Evolutionary conservation across 2,329 filamentous ascomycete genomes (phyloP).

Genomic region (Xylaria sp.): DNA sequence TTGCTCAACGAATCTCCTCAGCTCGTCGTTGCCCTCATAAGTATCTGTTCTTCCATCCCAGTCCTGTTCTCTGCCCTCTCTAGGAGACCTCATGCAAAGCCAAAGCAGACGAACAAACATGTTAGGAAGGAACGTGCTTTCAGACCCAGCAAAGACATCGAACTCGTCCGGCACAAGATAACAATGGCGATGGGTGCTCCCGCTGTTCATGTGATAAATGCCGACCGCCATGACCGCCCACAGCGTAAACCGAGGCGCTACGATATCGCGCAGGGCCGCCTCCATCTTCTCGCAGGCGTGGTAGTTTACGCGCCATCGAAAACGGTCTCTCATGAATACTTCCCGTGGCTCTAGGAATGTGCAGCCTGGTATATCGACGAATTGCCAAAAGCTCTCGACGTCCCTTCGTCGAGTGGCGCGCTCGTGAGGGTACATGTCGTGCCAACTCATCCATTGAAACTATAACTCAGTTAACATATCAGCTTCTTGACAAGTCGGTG

Average conservation of each 20-base stretch:
- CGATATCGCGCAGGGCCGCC: not conserved
- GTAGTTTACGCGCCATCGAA: not conserved
- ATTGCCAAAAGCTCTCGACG: not conserved
- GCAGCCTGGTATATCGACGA: not conserved
- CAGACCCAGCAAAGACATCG: conserved; percentile 37
- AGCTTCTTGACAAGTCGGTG: not conserved
- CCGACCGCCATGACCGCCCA: not conserved
- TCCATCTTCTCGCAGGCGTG: not conserved
- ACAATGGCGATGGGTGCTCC: not conserved
- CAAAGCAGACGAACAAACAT: conserved; percentile 39
- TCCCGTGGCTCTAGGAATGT: not conserved
- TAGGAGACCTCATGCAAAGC: conserved; percentile 30
- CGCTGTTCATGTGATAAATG: not conserved
- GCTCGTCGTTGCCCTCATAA: not conserved
- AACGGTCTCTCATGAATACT: not conserved
- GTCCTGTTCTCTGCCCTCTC: not conserved
- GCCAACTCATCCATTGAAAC: not conserved
- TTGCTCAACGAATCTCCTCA: conserved; percentile 5
- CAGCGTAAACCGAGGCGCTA: not conserved
- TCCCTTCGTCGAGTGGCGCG: not conserved
- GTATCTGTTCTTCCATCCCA: not conserved
- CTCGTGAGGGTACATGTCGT: conserved; percentile 8
- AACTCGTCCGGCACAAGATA: conserved; percentile 33
- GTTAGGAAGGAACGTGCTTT: conserved; percentile 31
- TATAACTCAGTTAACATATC: not conserved